Conservation (phyloP, 1,284 basidiomycete genomes). For the Takashimella tepidaria region DNA sequence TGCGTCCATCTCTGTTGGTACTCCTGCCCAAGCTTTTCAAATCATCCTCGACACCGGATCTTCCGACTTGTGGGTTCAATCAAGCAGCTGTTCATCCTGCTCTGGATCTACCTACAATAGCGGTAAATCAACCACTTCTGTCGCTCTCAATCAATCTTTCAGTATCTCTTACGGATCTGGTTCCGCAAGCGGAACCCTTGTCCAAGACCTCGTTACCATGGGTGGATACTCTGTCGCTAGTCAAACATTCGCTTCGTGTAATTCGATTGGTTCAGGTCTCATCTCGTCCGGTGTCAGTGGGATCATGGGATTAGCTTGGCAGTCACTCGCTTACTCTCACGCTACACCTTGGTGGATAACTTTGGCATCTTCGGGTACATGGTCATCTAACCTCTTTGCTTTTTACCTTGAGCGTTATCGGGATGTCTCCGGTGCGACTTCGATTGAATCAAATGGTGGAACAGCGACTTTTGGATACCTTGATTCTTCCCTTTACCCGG, state of each 20-base stretch:
- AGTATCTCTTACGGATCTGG: conserved; percentile 55
- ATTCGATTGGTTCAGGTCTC: conserved; percentile 41
- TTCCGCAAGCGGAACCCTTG: conserved; percentile 63
- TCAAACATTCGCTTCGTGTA: conserved; percentile 58
- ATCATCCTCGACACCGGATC: conserved; percentile 59
- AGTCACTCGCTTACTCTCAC: conserved; percentile 48
- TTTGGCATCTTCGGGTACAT: conserved; percentile 56
- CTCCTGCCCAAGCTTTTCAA: conserved; percentile 52
- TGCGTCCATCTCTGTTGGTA: conserved; percentile 41
- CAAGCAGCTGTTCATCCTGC: conserved; percentile 17
- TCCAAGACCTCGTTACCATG: conserved; percentile 67
- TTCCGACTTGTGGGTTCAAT: conserved; percentile 53
- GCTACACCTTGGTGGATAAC: conserved; percentile 56
- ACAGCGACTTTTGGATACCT: conserved; percentile 59
- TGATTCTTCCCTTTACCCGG: conserved; percentile 67
- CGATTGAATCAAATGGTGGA: conserved; percentile 62
- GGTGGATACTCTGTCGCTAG: conserved; percentile 68
- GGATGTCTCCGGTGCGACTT: conserved; percentile 53
- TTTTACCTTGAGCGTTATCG: conserved; percentile 74
- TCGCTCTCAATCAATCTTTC: conserved; percentile 27
- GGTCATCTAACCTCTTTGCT: conserved; percentile 67
- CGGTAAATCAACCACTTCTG: conserved; percentile 14
- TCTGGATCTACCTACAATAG: conserved; percentile 14
- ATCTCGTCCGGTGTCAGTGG: conserved; percentile 47
- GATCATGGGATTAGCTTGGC: conserved; percentile 52